Conservation (phyloP, 2,329 filamentous ascomycete species). For the Fusarium mangiferae region DNA sequence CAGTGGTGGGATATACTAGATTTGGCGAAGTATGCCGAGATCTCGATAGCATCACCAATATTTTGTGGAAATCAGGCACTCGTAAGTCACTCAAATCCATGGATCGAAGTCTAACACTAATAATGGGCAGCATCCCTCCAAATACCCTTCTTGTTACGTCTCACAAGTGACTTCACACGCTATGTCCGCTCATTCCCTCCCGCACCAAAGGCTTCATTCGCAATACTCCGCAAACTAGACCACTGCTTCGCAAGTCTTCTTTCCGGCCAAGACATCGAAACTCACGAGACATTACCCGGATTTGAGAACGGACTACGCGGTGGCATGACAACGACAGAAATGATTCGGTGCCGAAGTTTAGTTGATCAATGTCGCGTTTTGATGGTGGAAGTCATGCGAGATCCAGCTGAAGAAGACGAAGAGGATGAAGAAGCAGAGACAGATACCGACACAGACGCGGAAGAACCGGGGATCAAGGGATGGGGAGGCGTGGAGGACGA, state of each 20-base stretch:
- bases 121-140: conserved; percentile 63
- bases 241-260: conserved; percentile 83
- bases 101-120: background rate
- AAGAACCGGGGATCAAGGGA: conserved; percentile 30
- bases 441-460: conserved; percentile 48
- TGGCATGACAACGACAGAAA: conserved; percentile 82
- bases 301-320: conserved; percentile 70
- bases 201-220: conserved; percentile 72
- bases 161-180: conserved; percentile 77
- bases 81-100: conserved; percentile 63
- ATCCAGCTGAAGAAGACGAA: conserved; percentile 53
- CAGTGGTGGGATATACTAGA: conserved; percentile 63
- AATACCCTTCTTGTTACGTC: conserved; percentile 82
- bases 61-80: conserved; percentile 88
- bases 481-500: conserved; percentile 54
- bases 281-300: conserved; percentile 73
- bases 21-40: conserved; percentile 80
- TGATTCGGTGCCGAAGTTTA: conserved; percentile 85
- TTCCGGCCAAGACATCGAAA: conserved; percentile 72
- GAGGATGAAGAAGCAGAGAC: conserved; percentile 47
- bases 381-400: conserved; percentile 74
- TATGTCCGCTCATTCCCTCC: conserved; percentile 77
- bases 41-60: conserved; percentile 77
- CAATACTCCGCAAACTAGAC: conserved; percentile 80
- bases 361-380: conserved; percentile 79